Conservation (phyloP, 768 basidiomycete genomes). For the Suillus fuscotomentosus region DNA sequence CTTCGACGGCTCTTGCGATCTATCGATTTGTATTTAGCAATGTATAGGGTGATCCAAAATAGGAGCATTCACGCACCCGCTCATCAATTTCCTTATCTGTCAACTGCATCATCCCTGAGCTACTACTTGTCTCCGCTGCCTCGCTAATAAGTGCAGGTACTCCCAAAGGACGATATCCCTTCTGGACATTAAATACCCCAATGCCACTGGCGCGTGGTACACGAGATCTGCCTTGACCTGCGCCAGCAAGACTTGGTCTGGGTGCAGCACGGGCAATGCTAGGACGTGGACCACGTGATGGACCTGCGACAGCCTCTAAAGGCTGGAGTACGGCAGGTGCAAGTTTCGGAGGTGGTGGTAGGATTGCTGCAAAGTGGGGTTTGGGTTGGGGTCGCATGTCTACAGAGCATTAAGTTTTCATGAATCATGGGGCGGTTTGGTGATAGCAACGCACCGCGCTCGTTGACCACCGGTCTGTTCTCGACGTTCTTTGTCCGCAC, state of each 20-base stretch:
- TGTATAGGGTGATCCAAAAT: background rate
- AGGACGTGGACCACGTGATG: constrained; percentile 26
- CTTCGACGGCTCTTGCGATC: constrained; percentile 76
- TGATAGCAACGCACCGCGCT: constrained; percentile 52
- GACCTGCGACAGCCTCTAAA: constrained; percentile 20
- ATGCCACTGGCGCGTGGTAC: constrained; percentile 31
- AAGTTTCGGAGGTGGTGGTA: constrained; percentile 43
- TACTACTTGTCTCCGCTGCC: constrained; percentile 15
- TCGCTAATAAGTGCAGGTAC: constrained; percentile 11
- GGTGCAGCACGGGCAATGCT: background rate
- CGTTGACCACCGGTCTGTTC: constrained; percentile 77
- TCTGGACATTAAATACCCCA: constrained; percentile 17
- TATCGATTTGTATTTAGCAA: constrained; percentile 21
- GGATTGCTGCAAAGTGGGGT: constrained; percentile 64
- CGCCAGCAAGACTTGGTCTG: constrained; percentile 2
- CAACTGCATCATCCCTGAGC: constrained; percentile 25
- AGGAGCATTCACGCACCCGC: constrained; percentile 42
- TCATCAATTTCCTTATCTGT: constrained; percentile 76
- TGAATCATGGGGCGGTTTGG: background rate
- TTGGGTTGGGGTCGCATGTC: constrained; percentile 60
- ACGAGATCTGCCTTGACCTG: constrained; percentile 18
- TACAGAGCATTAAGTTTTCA: constrained; percentile 20
- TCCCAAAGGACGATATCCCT: constrained; percentile 17
- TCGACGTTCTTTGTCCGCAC: constrained; percentile 84
- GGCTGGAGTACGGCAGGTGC: constrained; percentile 47